Conservation (phyloP, 2,329 filamentous ascomycete species). For the Aciculosporium take region DNA sequence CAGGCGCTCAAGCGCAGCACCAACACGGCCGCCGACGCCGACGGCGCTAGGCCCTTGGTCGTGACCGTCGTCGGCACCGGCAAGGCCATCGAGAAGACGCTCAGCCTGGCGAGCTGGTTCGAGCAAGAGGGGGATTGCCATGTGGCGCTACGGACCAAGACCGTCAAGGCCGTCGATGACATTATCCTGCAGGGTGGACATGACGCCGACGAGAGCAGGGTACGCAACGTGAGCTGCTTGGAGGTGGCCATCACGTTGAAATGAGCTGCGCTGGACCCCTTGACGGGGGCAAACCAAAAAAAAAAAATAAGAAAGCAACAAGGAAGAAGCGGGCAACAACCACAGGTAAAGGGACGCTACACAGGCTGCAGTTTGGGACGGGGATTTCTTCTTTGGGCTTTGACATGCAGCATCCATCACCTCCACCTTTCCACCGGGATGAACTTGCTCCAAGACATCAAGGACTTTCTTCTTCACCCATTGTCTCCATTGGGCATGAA, state of each 20-base stretch:
- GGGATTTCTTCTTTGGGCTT: not conserved
- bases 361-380: not conserved
- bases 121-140: constrained; percentile 43
- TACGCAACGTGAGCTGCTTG: constrained; percentile 36
- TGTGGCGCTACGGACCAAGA: constrained; percentile 48
- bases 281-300: no score
- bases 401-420: not conserved
- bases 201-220: constrained; percentile 24
- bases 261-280: constrained; percentile 15
- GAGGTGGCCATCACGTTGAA: constrained; percentile 34
- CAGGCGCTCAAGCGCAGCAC: constrained; percentile 24
- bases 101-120: constrained; percentile 51
- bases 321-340: no score
- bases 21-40: constrained; percentile 11
- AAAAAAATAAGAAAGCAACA: no score
- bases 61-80: constrained; percentile 52
- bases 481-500: constrained; percentile 1
- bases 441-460: no score
- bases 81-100: constrained; percentile 48
- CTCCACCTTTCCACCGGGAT: not conserved
- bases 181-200: constrained; percentile 31
- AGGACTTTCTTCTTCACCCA: not conserved
- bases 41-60: not conserved
- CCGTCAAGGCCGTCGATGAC: constrained; percentile 53
- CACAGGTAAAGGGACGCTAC: no score